Evolutionary conservation across 1,284 basidiomycete genomes (phyloP).

Genomic region (Ustilago crameri): DNA sequence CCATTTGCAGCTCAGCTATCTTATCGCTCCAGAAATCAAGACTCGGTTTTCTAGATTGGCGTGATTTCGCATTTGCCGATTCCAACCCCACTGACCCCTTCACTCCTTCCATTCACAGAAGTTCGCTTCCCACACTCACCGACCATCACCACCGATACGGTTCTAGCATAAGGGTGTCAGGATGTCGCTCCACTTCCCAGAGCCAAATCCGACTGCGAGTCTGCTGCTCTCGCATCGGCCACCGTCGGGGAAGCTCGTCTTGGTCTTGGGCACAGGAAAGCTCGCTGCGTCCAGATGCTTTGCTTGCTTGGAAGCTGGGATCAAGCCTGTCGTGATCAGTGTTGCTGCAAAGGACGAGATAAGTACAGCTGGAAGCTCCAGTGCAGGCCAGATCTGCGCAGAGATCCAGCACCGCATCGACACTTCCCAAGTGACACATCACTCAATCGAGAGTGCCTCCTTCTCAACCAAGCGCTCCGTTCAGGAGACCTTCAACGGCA

Average conservation of each 20-base stretch:
- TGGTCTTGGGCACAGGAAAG: constrained; percentile 80
- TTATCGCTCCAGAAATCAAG: constrained; percentile 28
- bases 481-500: constrained; percentile 11
- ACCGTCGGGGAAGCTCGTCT: constrained; percentile 24
- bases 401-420: constrained; percentile 70
- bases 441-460: constrained; percentile 5
- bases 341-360: constrained; percentile 5
- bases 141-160: no score
- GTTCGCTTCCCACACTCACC: no score
- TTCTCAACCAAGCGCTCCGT: constrained; percentile 15
- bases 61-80: constrained; percentile 1
- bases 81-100: background rate
- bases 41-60: constrained; percentile 7
- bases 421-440: constrained; percentile 73
- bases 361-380: background rate
- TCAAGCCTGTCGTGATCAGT: constrained; percentile 76
- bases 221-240: constrained; percentile 52
- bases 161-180: background rate
- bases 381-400: constrained; percentile 72
- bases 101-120: no score
- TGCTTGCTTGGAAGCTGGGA: constrained; percentile 83
- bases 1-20: constrained; percentile 18
- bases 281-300: constrained; percentile 85
- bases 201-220: constrained; percentile 42
- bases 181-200: constrained; percentile 15